Evolutionary conservation across 441 rosid species (phyloP), one percentile per base, ranked within the genome.

Genomic region (Melastoma candidum): DNA sequence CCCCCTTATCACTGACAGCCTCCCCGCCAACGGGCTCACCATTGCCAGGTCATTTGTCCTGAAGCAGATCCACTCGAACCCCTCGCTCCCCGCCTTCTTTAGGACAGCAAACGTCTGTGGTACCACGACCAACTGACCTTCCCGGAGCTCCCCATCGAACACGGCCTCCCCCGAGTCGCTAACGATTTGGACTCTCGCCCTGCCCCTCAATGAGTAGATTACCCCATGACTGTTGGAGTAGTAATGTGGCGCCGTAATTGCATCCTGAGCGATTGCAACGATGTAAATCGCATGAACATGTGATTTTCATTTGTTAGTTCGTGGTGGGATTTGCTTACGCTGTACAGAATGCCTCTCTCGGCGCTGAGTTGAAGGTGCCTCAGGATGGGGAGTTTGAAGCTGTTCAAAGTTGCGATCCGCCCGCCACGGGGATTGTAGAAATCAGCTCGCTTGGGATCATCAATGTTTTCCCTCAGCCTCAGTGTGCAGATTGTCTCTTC

Each of bases 401-500:
- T 67, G 63, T 79, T 75, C 25, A 71, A 53, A 41, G 69, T 71
- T 53, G 77, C 68, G 61, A 75, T 60, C 52, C 77, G 73, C 46
- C 83, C 88, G 0, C 56, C 79, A 1, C 68, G 67, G 3, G 83
- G 83, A 62, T 71, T 77, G 56, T 73, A 82, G n/a, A 75, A 44
- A 47, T 82, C 85, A 11, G 80, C 81, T 1, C 43, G 51, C 0
- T 65, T 56, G 0, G 85, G 80, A 54, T 70, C 64, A 26, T 70
- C 67, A 12, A 74, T 68, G 71, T 67, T 63, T 17, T 75, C 77
- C 11, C 25, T 67, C 36, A 46, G 61, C 54, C 71, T 75, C 46
- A 72, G 51, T 3, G 80, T 62, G 67, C 88, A 79, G 11, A 77
- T 27, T 5, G 78, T 77, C 65, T 82, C 88, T 39, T 73, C 83